Evolutionary conservation across 768 basidiomycete genomes (phyloP), one percentile per base, ranked within the genome.

Genomic region (Suillus plorans): DNA sequence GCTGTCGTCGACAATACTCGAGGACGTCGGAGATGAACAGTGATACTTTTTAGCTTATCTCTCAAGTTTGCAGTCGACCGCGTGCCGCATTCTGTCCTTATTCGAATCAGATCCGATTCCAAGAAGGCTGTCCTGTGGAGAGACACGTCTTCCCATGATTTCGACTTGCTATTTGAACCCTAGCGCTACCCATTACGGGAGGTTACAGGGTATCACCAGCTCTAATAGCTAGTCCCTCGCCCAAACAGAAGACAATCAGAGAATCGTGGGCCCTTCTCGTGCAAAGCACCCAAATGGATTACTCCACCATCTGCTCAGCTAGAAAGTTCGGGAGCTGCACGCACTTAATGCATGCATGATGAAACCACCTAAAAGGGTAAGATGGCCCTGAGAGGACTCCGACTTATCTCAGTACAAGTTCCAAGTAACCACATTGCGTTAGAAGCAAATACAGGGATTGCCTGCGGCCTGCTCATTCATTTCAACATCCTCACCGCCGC

Each of bases 401-500:
- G 9, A 37, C 53, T 55, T 16, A 42, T 42, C 13, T 20, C 7
- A 56, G 34, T 25, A 25, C 16, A 25, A 41, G 39, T 20, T 41
- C 25, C 57, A 41, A 28, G 57, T 18, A n/a, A 55, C 20, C 57
- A 41, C 57, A 39, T 58, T 58, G 57, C 25, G 25, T 41, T 20
- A 55, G 53, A 55, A 55, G 53, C 20, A n/a, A 55, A 34, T 20
- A 28, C 57, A 58, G 16, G 16, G 22, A 39, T 18, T 58, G 2
- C 22, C 36, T 2, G 14, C 5, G 36, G 12, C 56, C 9, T 57
- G 22, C 57, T 28, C 37, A 3, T 58, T 25, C 16, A 41, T 39
- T 12, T 42, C 25, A 76, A 70, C 64, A 77, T 71, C 22, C 72
- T 72, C 13, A 61, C 64, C 18, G 64, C 69, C 45, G 64, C 73